Base-by-base conservation (phyloP, 164 flowering plant species). In the Santalum album region DNA sequence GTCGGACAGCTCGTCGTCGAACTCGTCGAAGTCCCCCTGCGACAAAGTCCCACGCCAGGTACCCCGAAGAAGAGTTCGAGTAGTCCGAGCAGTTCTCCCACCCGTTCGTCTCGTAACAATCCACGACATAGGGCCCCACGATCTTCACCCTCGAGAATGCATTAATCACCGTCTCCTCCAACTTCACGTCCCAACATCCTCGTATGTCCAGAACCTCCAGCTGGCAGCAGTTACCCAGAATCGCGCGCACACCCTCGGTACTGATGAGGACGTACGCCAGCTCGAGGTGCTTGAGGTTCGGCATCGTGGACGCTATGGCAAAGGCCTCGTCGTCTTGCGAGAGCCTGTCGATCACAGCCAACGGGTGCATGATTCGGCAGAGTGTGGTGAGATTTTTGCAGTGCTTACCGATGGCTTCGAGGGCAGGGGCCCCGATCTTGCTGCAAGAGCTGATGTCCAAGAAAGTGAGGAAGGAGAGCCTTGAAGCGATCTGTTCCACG, bases 301-400 rank as follows among this genome's bases (percentile, higher is more conserved):
- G 87, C 95, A 87, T 87, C 42, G 91, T 80, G 51, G 72, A 21
- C 12, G 95, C 87, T 36, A 84, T 87, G 25, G 89, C 89, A 24
- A 61, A 58, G 27, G 95, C 95, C 66, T 87, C 95, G 6, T 80
- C 85, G 18, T 80, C 89, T 19, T 74, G 73, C 25, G 72, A 62
- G 20, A 53, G 55, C 53, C 55, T 70, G 27, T 64, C 75, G 1
- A 47, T 68, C 10, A 74, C 56, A 51, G 67, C 74, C 36, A 76
- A 40, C 0, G 91, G 96, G 51, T 80, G 88, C 85, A 87, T 78
- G 54, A 61, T 68, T 26, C 96, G 66, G 45, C 73, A 67, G 49
- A 87, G 56, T 14, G 59, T 67, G 0, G 52, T 53, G 3, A 87
- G 84, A 1, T 54, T 62, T 61, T 79, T 82, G 57, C 89, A 84